Conservation (phyloP, 1,284 basidiomycete genomes). For the Anthracocystis panici-leucophaei region DNA sequence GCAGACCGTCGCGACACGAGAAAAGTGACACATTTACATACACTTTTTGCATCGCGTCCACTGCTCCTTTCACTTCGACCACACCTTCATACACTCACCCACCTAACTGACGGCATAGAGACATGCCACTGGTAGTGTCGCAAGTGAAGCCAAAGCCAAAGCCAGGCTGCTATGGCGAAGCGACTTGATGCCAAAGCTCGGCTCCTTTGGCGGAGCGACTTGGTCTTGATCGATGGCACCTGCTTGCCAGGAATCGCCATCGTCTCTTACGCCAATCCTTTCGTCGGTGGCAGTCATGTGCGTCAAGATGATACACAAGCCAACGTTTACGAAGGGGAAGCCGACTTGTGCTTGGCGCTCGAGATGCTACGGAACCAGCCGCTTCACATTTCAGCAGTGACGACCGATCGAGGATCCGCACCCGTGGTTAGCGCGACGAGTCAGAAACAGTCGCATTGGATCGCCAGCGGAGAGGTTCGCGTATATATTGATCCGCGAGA, state of each 20-base stretch:
- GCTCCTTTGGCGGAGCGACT: slow-evolving; percentile 61
- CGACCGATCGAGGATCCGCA: slow-evolving; percentile 18
- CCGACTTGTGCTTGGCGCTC: slow-evolving; percentile 63
- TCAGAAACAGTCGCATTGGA: slow-evolving; percentile 29
- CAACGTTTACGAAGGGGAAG: slow-evolving; percentile 46
- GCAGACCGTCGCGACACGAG: no score
- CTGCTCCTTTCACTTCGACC: not conserved
- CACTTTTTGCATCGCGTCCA: not conserved
- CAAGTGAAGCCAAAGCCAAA: slow-evolving; percentile 2
- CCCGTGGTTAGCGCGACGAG: not conserved
- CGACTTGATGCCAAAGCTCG: slow-evolving; percentile 43
- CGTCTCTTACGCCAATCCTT: slow-evolving; percentile 61
- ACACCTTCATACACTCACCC: not conserved
- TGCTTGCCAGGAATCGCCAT: slow-evolving; percentile 60
- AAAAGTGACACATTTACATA: slow-evolving; percentile 2
- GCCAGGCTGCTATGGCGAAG: slow-evolving; percentile 24
- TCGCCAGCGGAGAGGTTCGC: slow-evolving; percentile 43
- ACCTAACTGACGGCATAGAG: slow-evolving; percentile 3
- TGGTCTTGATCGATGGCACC: slow-evolving; percentile 63
- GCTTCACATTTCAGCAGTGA: slow-evolving; percentile 37
- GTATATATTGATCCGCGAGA: slow-evolving; percentile 54
- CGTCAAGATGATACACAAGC: slow-evolving; percentile 7
- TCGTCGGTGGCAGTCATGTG: slow-evolving; percentile 13
- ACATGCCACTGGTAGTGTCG: slow-evolving; percentile 12
- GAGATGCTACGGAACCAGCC: slow-evolving; percentile 67